Conservation (phyloP, 148 eudicot genomes). For the Dianthus caryophyllus region DNA sequence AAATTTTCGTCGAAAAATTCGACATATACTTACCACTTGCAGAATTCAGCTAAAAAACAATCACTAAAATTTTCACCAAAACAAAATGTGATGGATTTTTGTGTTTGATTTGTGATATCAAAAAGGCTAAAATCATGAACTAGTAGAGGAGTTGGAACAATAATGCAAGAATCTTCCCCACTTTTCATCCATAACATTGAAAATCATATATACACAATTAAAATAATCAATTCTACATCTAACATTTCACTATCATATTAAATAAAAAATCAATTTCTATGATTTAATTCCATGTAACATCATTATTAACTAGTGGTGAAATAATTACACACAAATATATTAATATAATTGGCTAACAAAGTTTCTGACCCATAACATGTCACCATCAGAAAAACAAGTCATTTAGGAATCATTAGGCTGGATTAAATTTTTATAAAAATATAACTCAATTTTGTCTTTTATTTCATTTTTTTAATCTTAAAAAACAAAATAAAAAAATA, state of each 20-base stretch:
- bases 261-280: slow-evolving; percentile 6
- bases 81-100: neutral
- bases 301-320: slow-evolving; percentile 9
- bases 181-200: slow-evolving; percentile 15
- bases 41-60: neutral
- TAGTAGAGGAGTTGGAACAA: neutral
- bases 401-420: slow-evolving; percentile 19
- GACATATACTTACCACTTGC: slow-evolving; percentile 1
- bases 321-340: neutral
- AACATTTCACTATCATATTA: neutral
- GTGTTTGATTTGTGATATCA: neutral
- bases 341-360: neutral
- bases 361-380: slow-evolving; percentile 12
- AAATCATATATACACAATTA: slow-evolving; percentile 14
- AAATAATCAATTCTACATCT: slow-evolving; percentile 15
- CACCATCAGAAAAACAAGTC: slow-evolving; percentile 15
- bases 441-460: slow-evolving; percentile 15
- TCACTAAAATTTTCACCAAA: neutral
- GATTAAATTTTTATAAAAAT: neutral
- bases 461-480: neutral
- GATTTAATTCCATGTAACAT: slow-evolving; percentile 5
- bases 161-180: slow-evolving; percentile 1
- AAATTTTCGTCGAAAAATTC: too few relatives aligned
- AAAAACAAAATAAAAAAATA: too few relatives aligned
- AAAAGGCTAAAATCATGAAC: neutral